Base-by-base conservation (phyloP, 805 yeast genomes). In the Isabelozyma pseudorhagii region DNA sequence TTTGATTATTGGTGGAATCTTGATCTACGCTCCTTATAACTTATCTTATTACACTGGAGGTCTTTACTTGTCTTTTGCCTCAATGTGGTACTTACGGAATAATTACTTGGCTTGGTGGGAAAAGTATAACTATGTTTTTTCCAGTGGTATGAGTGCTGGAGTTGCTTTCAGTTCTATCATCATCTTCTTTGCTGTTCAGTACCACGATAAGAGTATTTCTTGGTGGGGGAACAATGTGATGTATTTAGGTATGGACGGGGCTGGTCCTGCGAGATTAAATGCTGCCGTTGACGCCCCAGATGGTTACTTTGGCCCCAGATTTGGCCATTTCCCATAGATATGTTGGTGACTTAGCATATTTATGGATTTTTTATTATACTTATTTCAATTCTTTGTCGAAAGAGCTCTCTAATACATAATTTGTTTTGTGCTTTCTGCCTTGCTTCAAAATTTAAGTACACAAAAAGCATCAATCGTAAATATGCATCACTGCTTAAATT, bases 121-220 rank as follows among this genome's bases (percentile, higher is more conserved):
- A 44, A 70, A 69, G 59, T 69, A 70, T 54, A 70, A 65, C 53
- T 70, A 62, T 54, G 57, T 68, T 29, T 59, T 67, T 39, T 52
- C 67, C 1, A 67, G 66, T 28, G 68, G 60, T 13, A 55, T 69
- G 58, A 50, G 53, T 40, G 66, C 71, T 3, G 75, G 73, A 44
- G 59, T 69, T 41, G 74, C 73, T 10, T 68, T 68, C 46, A 53
- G 66, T 53, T 52, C 64, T 13, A 57, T 70, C 47, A 68, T 70
- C 47, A 64, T 70, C 28, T 70, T 68, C 59, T 70, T 70, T 52
- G 68, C 74, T 2, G 73, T 69, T 4, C 66, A 65, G 47, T 70
- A 67, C 48, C 62, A 68, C 45, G 64, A 56, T 11, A 67, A 62
- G 47, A 45, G 51, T 27, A 55, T 69, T 39, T 40, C 27, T 14